Evolutionary conservation across 768 basidiomycete species (phyloP).

Genomic region (Leucosporidium yakuticum): DNA sequence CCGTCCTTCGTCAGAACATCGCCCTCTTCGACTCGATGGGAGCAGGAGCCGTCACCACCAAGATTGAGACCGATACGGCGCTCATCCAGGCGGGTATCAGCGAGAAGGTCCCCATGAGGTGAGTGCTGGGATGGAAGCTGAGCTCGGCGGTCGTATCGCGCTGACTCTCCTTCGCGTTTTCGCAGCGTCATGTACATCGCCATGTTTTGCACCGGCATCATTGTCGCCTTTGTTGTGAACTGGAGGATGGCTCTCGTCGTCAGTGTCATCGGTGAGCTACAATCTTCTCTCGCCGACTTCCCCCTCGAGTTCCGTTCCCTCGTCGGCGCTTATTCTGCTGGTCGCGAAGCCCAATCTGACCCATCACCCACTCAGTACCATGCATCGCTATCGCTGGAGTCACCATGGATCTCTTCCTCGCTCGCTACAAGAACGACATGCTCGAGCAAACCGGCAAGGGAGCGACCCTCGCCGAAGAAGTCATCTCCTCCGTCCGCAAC

Average conservation of each 20-base stretch:
- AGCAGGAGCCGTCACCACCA: slow-evolving; percentile 86
- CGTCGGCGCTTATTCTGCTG: no score
- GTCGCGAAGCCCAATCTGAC: not conserved
- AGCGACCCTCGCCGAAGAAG: slow-evolving; percentile 84
- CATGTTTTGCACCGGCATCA: slow-evolving; percentile 73
- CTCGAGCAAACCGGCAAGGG: slow-evolving; percentile 70
- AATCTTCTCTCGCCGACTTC: no score
- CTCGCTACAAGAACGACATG: slow-evolving; percentile 46
- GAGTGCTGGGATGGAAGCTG: no score
- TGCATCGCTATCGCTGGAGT: slow-evolving; percentile 70
- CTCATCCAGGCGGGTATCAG: slow-evolving; percentile 84
- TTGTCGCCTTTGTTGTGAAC: slow-evolving; percentile 49
- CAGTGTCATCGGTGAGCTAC: slow-evolving; percentile 54
- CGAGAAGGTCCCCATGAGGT: slow-evolving; percentile 65
- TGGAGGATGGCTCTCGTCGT: slow-evolving; percentile 79
- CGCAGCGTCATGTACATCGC: slow-evolving; percentile 53
- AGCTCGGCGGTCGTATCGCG: no score
- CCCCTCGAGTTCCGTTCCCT: no score
- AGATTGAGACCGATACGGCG: slow-evolving; percentile 58
- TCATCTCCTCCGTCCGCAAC: slow-evolving; percentile 80
- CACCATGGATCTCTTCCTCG: slow-evolving; percentile 41
- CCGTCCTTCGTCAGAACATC: slow-evolving; percentile 69
- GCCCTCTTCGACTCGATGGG: slow-evolving; percentile 86
- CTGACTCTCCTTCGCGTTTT: no score
- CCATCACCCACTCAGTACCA: slow-evolving; percentile 48